Conservation (phyloP, 2,329 filamentous ascomycete species). For the Lachnellula hyalina region DNA sequence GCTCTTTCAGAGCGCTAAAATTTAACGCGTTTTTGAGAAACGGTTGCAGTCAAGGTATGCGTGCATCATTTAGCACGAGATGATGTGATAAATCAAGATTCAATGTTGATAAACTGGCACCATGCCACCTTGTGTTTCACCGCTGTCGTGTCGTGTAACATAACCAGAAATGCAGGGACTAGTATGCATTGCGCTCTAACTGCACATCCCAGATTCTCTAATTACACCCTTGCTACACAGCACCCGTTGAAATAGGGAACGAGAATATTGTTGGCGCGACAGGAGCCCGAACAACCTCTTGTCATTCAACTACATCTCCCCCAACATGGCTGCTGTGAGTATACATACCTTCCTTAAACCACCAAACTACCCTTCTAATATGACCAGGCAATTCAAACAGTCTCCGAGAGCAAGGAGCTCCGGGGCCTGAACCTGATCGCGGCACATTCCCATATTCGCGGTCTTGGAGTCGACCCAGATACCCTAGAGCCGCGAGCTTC, state of each 20-base stretch:
- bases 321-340: slow-evolving; percentile 29
- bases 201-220: not conserved
- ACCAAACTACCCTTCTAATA: slow-evolving; percentile 2
- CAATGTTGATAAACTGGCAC: no score
- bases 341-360: not conserved
- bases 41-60: no score
- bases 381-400: slow-evolving; percentile 63
- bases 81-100: no score
- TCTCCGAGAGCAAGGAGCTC: slow-evolving; percentile 93
- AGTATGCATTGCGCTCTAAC: not conserved
- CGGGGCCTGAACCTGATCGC: slow-evolving; percentile 96
- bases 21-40: no score
- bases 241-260: not conserved
- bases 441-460: slow-evolving; percentile 95
- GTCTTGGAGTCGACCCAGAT: slow-evolving; percentile 86
- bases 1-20: no score
- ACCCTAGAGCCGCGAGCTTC: slow-evolving; percentile 79
- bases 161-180: not conserved
- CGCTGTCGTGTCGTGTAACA: not conserved
- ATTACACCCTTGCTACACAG: not conserved
- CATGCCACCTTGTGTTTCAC: not conserved
- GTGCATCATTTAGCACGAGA: no score
- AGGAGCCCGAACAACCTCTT: not conserved
- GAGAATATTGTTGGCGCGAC: not conserved
- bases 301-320: not conserved